Percentiles rank a stretch among this genome's conserved stretches.
Conservation (phyloP, 306 rosid genomes). For the Lupinus albus region DNA sequence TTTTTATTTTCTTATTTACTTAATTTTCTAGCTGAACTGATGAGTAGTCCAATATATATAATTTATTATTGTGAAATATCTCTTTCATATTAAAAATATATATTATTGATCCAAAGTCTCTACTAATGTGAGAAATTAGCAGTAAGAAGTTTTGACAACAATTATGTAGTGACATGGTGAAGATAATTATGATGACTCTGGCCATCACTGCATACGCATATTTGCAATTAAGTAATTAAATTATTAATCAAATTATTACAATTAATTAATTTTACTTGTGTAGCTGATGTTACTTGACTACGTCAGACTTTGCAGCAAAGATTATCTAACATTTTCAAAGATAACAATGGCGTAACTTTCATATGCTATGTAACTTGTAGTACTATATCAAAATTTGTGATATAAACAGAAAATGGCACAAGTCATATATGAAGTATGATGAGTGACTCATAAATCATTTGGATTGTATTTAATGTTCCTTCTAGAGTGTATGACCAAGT, state of each 20-base stretch:
- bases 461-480: too few species aligned
- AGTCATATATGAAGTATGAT: too few species aligned
- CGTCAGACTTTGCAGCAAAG: background rate
- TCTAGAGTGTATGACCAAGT: slow-evolving; percentile 34
- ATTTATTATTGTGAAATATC: background rate
- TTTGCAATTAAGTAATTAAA: background rate
- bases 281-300: background rate
- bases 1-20: background rate
- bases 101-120: background rate
- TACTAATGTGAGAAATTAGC: slow-evolving; percentile 16
- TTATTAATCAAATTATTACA: too few species aligned
- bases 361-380: too few species aligned
- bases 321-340: slow-evolving; percentile 4
- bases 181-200: background rate
- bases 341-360: too few species aligned
- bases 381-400: too few species aligned
- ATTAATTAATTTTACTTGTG: background rate
- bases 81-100: background rate
- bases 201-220: background rate
- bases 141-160: background rate
- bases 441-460: too few species aligned
- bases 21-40: background rate
- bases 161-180: background rate
- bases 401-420: too few species aligned
- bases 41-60: background rate